Conservation (phyloP, 345 rosid species). For the Populus davidiana region DNA sequence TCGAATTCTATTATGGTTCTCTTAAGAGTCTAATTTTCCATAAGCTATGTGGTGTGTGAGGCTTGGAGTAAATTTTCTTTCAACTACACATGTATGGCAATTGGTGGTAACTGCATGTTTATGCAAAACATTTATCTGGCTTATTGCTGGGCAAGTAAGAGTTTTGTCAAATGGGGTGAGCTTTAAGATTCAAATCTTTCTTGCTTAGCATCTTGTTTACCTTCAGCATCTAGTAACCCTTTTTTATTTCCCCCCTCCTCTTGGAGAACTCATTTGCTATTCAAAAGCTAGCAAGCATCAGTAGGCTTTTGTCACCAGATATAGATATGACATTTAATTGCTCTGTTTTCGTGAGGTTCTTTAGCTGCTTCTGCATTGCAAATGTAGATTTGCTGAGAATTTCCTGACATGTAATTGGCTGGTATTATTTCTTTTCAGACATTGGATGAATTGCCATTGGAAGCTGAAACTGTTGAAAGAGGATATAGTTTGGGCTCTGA, state of each 20-base stretch:
- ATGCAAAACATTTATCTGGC: background rate
- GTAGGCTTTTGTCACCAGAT: background rate
- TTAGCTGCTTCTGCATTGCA: background rate
- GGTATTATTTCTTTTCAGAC: slow-evolving; percentile 41
- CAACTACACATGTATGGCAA: background rate
- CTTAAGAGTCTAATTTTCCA: background rate
- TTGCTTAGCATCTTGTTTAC: background rate
- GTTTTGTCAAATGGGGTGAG: too few relatives aligned
- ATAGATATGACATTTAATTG: background rate
- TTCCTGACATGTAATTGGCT: background rate
- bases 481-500: slow-evolving; percentile 65
- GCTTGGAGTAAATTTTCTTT: background rate
- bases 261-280: background rate
- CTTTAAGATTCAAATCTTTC: background rate
- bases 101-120: background rate
- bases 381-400: background rate
- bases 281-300: background rate
- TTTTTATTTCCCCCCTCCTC: background rate
- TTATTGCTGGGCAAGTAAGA: background rate
- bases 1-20: background rate
- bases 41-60: background rate
- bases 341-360: background rate
- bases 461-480: slow-evolving; percentile 82
- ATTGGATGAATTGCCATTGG: slow-evolving; percentile 89
- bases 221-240: background rate